phyloP scores from a whole-genome alignment of 805 yeast genomes.

The Pichia nakasei region DNA sequence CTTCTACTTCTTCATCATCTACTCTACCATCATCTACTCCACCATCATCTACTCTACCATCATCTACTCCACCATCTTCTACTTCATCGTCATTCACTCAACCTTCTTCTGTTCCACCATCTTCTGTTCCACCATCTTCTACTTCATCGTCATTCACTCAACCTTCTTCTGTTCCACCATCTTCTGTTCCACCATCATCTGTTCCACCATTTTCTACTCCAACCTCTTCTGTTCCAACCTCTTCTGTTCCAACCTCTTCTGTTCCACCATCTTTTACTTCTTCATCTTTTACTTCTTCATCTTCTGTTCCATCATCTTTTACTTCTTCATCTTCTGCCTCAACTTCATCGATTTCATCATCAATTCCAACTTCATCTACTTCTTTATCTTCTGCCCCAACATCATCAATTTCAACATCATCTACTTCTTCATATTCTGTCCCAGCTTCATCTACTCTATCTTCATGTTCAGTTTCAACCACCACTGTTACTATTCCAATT shows the following conservation, averaged over 20 bases:
- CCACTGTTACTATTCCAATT: not conserved
- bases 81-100: not conserved
- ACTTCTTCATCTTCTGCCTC: conserved; percentile 1
- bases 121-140: conserved; percentile 1
- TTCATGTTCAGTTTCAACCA: not conserved
- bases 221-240: not conserved
- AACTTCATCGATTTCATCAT: conserved; percentile 3
- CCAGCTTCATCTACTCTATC: conserved; percentile 2
- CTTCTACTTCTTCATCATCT: not conserved
- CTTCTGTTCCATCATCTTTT: not conserved
- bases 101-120: conserved; percentile 1
- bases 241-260: not conserved
- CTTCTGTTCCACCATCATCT: conserved; percentile 3
- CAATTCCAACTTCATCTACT: conserved; percentile 2
- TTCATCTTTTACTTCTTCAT: not conserved
- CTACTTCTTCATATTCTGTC: not conserved
- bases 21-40: not conserved
- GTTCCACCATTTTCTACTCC: conserved; percentile 1
- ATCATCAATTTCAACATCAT: not conserved
- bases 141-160: conserved; percentile 1
- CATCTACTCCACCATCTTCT: conserved; percentile 1
- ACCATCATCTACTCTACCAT: not conserved
- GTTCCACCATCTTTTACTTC: not conserved
- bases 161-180: conserved; percentile 1
- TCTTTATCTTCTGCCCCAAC: not conserved